These are phyloP conservation scores for Salix koriyanagi DNA, from an alignment of 345 rosid species.

Conservation along the genomic window DNA sequence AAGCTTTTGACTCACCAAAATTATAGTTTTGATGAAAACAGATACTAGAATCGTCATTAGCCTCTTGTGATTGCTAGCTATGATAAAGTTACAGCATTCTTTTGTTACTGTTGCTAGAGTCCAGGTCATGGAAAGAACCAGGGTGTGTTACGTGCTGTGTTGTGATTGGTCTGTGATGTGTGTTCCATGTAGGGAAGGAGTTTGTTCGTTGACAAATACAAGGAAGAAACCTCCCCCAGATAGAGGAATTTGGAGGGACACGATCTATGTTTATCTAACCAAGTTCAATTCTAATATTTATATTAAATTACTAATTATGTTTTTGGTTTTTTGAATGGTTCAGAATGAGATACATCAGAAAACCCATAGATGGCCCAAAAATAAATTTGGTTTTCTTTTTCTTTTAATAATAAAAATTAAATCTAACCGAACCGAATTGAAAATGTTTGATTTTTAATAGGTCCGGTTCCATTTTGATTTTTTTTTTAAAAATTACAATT, in stretches of 20 bases:
- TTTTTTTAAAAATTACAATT: too few relatives aligned
- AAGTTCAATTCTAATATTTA: too few relatives aligned
- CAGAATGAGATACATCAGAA: too few relatives aligned
- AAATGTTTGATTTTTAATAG: too few relatives aligned
- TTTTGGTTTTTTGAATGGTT: too few relatives aligned
- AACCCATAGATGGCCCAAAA: too few relatives aligned
- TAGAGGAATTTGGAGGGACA: background rate
- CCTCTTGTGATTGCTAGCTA: background rate
- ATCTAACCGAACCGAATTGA: too few relatives aligned
- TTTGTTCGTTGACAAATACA: background rate
- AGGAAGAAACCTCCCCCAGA: background rate
- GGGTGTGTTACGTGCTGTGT: background rate
- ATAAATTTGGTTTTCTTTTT: too few relatives aligned
- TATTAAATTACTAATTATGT: too few relatives aligned
- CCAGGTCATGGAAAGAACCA: background rate
- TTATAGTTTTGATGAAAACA: background rate
- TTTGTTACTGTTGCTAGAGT: background rate
- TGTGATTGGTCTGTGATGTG: background rate
- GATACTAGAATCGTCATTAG: background rate
- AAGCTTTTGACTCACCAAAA: background rate
- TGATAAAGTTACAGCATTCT: background rate
- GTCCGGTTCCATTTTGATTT: too few relatives aligned
- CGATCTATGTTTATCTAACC: background rate
- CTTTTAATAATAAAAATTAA: too few relatives aligned
- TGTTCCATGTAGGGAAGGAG: background rate